Evolutionary conservation across 495 filamentous ascomycete species (phyloP).

Genomic region (Aspergillus sclerotioniger): DNA sequence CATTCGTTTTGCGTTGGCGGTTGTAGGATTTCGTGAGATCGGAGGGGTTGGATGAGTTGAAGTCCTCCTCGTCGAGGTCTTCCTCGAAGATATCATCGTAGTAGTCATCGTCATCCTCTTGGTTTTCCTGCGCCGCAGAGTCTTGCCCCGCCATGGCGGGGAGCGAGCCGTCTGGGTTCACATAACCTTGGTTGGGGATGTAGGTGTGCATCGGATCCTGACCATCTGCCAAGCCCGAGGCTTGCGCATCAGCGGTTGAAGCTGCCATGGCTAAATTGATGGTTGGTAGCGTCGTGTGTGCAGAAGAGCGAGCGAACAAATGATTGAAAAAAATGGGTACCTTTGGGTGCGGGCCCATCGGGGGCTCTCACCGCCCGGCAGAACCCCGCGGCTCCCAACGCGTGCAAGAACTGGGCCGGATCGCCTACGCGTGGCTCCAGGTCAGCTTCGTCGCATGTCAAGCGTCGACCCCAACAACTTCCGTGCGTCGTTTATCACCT

Average conservation of each 20-base stretch:
- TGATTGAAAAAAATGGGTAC: constrained; percentile 23
- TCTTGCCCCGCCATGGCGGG: constrained; percentile 39
- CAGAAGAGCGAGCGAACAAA: background rate
- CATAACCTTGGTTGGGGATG: constrained; percentile 55
- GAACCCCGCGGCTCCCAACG: constrained; percentile 37
- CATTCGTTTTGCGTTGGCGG: constrained; percentile 66
- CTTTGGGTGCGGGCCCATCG: constrained; percentile 5
- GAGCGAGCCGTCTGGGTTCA: constrained; percentile 31
- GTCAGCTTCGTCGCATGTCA: background rate
- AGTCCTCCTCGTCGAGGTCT: constrained; percentile 57
- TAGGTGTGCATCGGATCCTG: constrained; percentile 52
- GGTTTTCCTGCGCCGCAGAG: constrained; percentile 27
- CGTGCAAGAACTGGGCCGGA: constrained; percentile 20
- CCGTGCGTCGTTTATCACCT: constrained; percentile 2
- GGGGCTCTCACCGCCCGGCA: constrained; percentile 37
- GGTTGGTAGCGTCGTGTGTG: constrained; percentile 4
- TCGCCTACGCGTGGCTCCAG: constrained; percentile 12
- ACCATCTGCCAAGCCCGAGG: constrained; percentile 41
- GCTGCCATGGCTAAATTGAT: constrained; percentile 27
- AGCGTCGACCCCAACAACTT: background rate
- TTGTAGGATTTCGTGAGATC: constrained; percentile 92
- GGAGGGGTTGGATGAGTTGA: constrained; percentile 54
- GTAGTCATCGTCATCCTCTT: constrained; percentile 49
- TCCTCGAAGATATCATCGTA: constrained; percentile 59
- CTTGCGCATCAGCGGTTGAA: constrained; percentile 21